phyloP scores from a whole-genome alignment of 2,329 filamentous ascomycete species.

The Macrophomina pseudophaseolina region DNA sequence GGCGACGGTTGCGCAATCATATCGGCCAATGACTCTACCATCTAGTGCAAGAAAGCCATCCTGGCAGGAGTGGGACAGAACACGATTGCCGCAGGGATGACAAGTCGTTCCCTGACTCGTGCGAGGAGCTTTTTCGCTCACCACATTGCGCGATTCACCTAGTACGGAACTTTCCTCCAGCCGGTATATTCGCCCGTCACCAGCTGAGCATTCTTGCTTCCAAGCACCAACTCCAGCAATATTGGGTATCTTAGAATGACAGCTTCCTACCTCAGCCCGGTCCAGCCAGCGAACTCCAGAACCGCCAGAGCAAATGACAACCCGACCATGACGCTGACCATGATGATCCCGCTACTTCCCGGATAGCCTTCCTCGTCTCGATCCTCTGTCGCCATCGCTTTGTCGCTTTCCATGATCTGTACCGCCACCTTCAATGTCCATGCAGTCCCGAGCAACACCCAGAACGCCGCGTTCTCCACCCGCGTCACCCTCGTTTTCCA shows the following conservation, averaged over 20 bases:
- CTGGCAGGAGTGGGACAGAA: too few relatives aligned
- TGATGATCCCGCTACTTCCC: slow-evolving; percentile 39
- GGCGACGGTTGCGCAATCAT: too few relatives aligned
- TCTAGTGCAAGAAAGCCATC: too few relatives aligned
- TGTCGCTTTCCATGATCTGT: slow-evolving; percentile 36
- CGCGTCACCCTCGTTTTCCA: slow-evolving; percentile 34
- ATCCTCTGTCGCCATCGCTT: slow-evolving; percentile 32
- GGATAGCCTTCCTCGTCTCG: slow-evolving; percentile 36
- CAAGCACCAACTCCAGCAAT: background rate
- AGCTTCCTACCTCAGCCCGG: slow-evolving; percentile 1
- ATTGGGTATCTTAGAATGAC: background rate
- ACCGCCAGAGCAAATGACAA: slow-evolving; percentile 38
- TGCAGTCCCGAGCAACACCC: slow-evolving; percentile 31
- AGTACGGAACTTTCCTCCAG: too few relatives aligned
- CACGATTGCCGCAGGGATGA: too few relatives aligned
- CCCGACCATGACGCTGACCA: slow-evolving; percentile 42
- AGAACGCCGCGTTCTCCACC: slow-evolving; percentile 35
- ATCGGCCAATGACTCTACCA: too few relatives aligned
- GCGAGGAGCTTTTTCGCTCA: too few relatives aligned
- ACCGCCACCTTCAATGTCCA: slow-evolving; percentile 38
- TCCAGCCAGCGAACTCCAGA: slow-evolving; percentile 33
- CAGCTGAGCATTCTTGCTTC: too few relatives aligned
- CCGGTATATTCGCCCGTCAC: too few relatives aligned
- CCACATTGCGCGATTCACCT: too few relatives aligned
- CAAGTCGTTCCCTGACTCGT: too few relatives aligned